Conservation (phyloP, 257 asterid genomes). For the Solanum stenotomum region DNA sequence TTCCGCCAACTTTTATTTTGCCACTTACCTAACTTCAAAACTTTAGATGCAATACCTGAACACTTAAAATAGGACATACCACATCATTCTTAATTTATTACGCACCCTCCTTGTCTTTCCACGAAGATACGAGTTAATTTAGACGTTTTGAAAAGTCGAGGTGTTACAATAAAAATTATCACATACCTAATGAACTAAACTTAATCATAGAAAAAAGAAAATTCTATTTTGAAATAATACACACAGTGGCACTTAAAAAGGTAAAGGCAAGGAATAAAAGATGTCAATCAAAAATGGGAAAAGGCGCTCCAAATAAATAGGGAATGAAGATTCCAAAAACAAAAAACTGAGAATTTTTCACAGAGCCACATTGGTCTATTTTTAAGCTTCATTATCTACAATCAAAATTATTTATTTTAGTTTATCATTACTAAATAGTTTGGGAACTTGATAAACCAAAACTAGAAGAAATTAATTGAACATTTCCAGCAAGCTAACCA, state of each 20-base stretch:
- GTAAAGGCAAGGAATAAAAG: constrained; percentile 6
- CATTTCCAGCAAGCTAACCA: background rate
- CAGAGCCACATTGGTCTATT: constrained; percentile 3
- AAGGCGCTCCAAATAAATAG: constrained; percentile 18
- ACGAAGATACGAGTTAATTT: too few species aligned
- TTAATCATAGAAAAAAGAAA: constrained; percentile 3
- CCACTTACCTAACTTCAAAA: too few species aligned
- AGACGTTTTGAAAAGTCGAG: too few species aligned
- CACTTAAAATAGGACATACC: too few species aligned
- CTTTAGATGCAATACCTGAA: too few species aligned
- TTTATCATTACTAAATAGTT: background rate
- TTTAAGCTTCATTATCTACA: constrained; percentile 1
- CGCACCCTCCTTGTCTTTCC: too few species aligned
- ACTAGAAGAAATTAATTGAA: background rate
- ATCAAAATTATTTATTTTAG: background rate
- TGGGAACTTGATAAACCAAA: background rate
- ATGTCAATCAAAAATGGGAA: constrained; percentile 16
- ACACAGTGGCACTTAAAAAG: background rate
- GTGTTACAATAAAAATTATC: background rate
- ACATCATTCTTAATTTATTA: too few species aligned
- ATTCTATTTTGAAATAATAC: background rate
- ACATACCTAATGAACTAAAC: background rate
- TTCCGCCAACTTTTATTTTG: too few species aligned
- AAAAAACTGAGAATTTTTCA: constrained; percentile 11
- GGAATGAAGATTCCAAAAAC: constrained; percentile 31